Conservation (phyloP, 2,329 filamentous ascomycete species). For the Colletotrichum liaoningense region DNA sequence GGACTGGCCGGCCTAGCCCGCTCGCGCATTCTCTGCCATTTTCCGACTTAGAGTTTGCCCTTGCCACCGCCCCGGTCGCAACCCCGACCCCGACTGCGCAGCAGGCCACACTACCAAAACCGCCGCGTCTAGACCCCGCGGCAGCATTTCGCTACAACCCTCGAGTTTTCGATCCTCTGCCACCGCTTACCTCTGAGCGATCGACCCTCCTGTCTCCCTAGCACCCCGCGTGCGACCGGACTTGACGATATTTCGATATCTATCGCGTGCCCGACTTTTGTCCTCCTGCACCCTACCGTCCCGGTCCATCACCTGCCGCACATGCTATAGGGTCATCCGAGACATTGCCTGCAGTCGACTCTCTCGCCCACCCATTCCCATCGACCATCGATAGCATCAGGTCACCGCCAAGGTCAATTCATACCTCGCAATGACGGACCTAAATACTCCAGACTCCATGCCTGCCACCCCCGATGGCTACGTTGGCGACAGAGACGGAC, state of each 20-base stretch:
- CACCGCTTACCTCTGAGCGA: slow-evolving; percentile 18
- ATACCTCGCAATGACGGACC: slow-evolving; percentile 28
- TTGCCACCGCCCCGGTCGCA: slow-evolving; percentile 34
- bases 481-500: slow-evolving; percentile 44
- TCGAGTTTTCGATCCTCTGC: slow-evolving; percentile 25
- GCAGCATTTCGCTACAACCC: slow-evolving; percentile 15
- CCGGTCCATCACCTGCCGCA: slow-evolving; percentile 8
- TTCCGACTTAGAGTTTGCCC: slow-evolving; percentile 33
- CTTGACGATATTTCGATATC: slow-evolving; percentile 5
- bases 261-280: slow-evolving; percentile 11
- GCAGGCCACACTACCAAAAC: slow-evolving; percentile 28
- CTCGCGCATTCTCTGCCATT: slow-evolving; percentile 14
- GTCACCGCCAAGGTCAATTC: neutral
- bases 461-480: slow-evolving; percentile 61
- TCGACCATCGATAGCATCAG: neutral
- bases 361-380: neutral
- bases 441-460: slow-evolving; percentile 47
- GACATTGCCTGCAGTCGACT: neutral
- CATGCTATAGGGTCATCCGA: slow-evolving; percentile 12
- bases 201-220: slow-evolving; percentile 5
- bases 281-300: neutral
- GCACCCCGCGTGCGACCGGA: neutral
- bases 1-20: slow-evolving; percentile 32
- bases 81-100: slow-evolving; percentile 29
- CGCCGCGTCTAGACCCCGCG: slow-evolving; percentile 31